phyloP scores from a whole-genome alignment of 495 filamentous ascomycete species.

The Parathielavia hyrcaniae region DNA sequence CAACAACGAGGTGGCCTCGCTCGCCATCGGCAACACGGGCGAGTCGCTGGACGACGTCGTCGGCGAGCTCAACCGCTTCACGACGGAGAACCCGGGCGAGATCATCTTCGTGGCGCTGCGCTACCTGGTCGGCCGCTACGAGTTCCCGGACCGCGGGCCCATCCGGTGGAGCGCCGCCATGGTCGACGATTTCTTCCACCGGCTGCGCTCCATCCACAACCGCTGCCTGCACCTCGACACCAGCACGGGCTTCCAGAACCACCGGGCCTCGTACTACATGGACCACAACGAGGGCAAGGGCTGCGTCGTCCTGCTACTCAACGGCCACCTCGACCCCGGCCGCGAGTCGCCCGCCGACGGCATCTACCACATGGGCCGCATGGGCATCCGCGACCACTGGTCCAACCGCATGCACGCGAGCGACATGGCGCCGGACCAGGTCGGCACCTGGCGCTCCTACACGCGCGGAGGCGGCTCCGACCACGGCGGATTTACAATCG shows the following conservation, averaged over 20 bases:
- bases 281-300: conserved; percentile 23
- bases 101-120: conserved; percentile 31
- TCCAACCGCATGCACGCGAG: conserved; percentile 15
- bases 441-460: conserved; percentile 10
- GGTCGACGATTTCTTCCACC: conserved; percentile 21
- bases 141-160: conserved; percentile 20
- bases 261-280: conserved; percentile 20
- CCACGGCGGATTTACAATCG: conserved; percentile 14
- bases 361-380: conserved; percentile 17
- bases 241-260: conserved; percentile 21
- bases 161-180: conserved; percentile 18
- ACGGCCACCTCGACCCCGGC: conserved; percentile 14
- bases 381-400: conserved; percentile 22
- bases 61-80: conserved; percentile 32
- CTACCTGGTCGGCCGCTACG: conserved; percentile 25
- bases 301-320: conserved; percentile 23
- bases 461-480: conserved; percentile 17
- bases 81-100: conserved; percentile 29
- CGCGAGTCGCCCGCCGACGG: conserved; percentile 19
- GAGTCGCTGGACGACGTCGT: conserved; percentile 29
- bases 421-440: conserved; percentile 21
- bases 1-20: conserved; percentile 12
- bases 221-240: conserved; percentile 23
- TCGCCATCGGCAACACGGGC: conserved; percentile 28
- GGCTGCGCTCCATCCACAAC: conserved; percentile 20